Conservation (phyloP, 352 stramenopile genomes). For the Globisporangium okanoganense region DNA sequence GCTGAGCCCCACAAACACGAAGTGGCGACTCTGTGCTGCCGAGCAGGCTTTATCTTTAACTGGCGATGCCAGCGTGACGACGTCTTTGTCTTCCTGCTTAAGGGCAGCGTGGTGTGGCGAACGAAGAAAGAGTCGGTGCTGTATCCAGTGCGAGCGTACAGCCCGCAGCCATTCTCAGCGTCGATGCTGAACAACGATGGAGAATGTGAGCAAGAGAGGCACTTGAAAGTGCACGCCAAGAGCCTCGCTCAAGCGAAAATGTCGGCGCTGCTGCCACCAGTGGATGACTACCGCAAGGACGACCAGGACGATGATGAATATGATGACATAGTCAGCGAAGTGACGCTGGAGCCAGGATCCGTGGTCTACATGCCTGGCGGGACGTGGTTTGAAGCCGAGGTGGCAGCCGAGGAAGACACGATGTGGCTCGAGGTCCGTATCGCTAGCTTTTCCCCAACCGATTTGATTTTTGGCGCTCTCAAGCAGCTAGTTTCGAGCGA, state of each 20-base stretch:
- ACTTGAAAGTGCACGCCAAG: slow-evolving; percentile 17
- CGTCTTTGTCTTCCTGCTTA: slow-evolving; percentile 37
- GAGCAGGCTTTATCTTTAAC: slow-evolving; percentile 9
- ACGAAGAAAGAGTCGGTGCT: slow-evolving; percentile 18
- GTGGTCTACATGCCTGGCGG: slow-evolving; percentile 51
- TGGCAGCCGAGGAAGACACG: slow-evolving; percentile 11
- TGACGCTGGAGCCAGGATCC: slow-evolving; percentile 27
- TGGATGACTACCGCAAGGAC: slow-evolving; percentile 16
- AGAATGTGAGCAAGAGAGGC: neutral
- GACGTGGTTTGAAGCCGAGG: slow-evolving; percentile 39
- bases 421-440: slow-evolving; percentile 50
- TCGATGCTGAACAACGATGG: neutral
- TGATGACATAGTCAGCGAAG: slow-evolving; percentile 4
- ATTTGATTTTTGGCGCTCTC: slow-evolving; percentile 23
- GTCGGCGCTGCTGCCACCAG: slow-evolving; percentile 13
- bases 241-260: neutral
- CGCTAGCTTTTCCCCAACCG: slow-evolving; percentile 16
- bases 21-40: slow-evolving; percentile 11
- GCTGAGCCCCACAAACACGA: slow-evolving; percentile 10
- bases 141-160: slow-evolving; percentile 23
- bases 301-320: slow-evolving; percentile 11
- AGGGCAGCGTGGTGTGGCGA: slow-evolving; percentile 29
- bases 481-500: slow-evolving; percentile 28
- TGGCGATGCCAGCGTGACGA: slow-evolving; percentile 45
- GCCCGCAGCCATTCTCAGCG: slow-evolving; percentile 13